These are phyloP conservation scores for Pyrrhoderma noxium DNA, from an alignment of 1,284 basidiomycete species.

Conservation along the genomic window DNA sequence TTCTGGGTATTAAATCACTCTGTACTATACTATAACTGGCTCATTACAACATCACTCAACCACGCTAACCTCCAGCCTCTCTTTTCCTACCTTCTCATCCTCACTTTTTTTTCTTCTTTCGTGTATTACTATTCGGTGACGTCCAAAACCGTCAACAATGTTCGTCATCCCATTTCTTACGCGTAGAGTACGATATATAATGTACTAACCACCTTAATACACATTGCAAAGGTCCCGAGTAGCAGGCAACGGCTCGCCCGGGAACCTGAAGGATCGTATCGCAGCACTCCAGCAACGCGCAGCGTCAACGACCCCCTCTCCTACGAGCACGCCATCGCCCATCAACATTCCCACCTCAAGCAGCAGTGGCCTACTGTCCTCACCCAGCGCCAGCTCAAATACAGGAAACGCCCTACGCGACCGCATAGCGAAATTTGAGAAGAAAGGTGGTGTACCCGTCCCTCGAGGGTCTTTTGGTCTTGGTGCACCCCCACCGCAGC, in stretches of 20 bases:
- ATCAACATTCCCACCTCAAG: constrained; percentile 16
- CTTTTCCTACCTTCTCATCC: background rate
- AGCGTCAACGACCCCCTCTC: constrained; percentile 24
- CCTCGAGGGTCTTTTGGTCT: constrained; percentile 69
- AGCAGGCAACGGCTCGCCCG: constrained; percentile 18
- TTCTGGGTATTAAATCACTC: no score
- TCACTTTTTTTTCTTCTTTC: background rate
- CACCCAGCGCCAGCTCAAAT: background rate
- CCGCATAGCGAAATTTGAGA: constrained; percentile 72
- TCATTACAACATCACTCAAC: no score
- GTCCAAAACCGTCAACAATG: background rate
- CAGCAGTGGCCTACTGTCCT: background rate
- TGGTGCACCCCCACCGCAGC: constrained; percentile 45
- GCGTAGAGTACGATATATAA: background rate
- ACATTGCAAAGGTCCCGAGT: no score
- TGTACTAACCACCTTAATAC: no score
- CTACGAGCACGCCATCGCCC: constrained; percentile 19
- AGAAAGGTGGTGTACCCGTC: constrained; percentile 63
- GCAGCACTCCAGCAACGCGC: constrained; percentile 63
- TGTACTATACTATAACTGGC: no score
- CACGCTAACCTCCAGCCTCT: constrained; percentile 2
- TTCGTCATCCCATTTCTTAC: background rate
- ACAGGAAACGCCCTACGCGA: constrained; percentile 40
- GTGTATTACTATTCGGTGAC: background rate
- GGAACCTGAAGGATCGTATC: constrained; percentile 68